phyloP scores from a whole-genome alignment of 1,284 basidiomycete genomes.

The Pseudozyma sp. region DNA sequence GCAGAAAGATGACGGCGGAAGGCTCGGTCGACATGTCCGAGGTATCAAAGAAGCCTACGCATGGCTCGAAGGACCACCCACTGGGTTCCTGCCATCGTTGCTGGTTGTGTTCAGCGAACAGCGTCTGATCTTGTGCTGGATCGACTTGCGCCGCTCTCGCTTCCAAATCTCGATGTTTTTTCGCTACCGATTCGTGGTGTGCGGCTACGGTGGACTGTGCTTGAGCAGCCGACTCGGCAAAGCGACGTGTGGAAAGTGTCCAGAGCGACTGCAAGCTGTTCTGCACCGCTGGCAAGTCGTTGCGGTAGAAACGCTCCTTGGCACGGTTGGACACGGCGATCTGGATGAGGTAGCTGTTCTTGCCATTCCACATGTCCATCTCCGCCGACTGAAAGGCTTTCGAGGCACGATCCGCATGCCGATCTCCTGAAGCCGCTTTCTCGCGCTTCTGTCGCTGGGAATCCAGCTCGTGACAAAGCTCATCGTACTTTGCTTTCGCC shows the following conservation, averaged over 20 bases:
- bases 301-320: slow-evolving; percentile 51
- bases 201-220: slow-evolving; percentile 19
- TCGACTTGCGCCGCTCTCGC: slow-evolving; percentile 25
- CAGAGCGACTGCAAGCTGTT: slow-evolving; percentile 51
- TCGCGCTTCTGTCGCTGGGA: slow-evolving; percentile 50
- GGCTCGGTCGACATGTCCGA: slow-evolving; percentile 51
- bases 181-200: slow-evolving; percentile 33
- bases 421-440: slow-evolving; percentile 48
- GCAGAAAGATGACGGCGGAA: slow-evolving; percentile 41
- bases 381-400: slow-evolving; percentile 46
- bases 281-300: slow-evolving; percentile 41
- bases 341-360: slow-evolving; percentile 56
- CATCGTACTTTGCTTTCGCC: slow-evolving; percentile 57
- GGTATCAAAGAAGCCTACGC: slow-evolving; percentile 57
- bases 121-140: slow-evolving; percentile 28
- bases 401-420: slow-evolving; percentile 49
- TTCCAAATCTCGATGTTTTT: slow-evolving; percentile 24
- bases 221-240: slow-evolving; percentile 18
- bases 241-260: slow-evolving; percentile 40
- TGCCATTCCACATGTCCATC: slow-evolving; percentile 55
- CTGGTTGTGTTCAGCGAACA: slow-evolving; percentile 51
- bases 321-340: slow-evolving; percentile 46
- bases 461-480: slow-evolving; percentile 55
- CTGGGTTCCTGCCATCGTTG: slow-evolving; percentile 50
- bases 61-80: slow-evolving; percentile 55